These are phyloP conservation scores for Kwoniella bestiolae DNA, from an alignment of 768 basidiomycete genomes.

Conservation along the genomic window DNA sequence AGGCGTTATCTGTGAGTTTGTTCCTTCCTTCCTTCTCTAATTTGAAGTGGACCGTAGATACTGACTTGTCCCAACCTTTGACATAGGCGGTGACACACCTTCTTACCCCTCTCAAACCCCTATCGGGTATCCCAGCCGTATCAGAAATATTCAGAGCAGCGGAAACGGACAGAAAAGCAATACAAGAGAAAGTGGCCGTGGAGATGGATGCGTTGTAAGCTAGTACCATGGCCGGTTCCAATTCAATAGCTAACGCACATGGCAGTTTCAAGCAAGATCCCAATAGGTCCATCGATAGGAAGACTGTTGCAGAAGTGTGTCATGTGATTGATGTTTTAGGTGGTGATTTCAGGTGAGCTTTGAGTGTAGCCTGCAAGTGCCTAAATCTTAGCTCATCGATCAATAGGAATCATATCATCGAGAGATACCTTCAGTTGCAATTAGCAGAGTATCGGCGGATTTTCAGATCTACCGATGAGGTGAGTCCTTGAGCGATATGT, in stretches of 20 bases:
- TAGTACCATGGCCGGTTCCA: not conserved
- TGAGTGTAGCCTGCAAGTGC: not conserved
- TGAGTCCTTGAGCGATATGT: constrained; percentile 16
- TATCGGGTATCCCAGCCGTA: constrained; percentile 75
- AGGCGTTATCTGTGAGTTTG: constrained; percentile 72
- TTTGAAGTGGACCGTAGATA: constrained; percentile 7
- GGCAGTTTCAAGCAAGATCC: constrained; percentile 78
- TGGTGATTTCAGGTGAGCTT: constrained; percentile 69
- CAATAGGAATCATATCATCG: constrained; percentile 68
- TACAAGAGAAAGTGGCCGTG: constrained; percentile 77
- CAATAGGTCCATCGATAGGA: constrained; percentile 66
- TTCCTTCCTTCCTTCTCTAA: not conserved
- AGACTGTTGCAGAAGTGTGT: constrained; percentile 78
- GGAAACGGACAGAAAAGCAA: constrained; percentile 77
- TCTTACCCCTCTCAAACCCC: constrained; percentile 76
- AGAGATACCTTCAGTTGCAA: constrained; percentile 85
- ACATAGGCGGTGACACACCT: constrained; percentile 84
- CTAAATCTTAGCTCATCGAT: not conserved
- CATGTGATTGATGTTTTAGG: constrained; percentile 88
- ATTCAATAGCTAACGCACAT: not conserved
- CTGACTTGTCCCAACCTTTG: constrained; percentile 6
- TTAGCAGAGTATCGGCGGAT: constrained; percentile 95
- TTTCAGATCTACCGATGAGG: constrained; percentile 89
- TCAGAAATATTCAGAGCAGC: constrained; percentile 77
- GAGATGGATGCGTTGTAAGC: constrained; percentile 93